phyloP scores from a whole-genome alignment of 495 filamentous ascomycete species.

The Thermothielavioides terrestris region DNA sequence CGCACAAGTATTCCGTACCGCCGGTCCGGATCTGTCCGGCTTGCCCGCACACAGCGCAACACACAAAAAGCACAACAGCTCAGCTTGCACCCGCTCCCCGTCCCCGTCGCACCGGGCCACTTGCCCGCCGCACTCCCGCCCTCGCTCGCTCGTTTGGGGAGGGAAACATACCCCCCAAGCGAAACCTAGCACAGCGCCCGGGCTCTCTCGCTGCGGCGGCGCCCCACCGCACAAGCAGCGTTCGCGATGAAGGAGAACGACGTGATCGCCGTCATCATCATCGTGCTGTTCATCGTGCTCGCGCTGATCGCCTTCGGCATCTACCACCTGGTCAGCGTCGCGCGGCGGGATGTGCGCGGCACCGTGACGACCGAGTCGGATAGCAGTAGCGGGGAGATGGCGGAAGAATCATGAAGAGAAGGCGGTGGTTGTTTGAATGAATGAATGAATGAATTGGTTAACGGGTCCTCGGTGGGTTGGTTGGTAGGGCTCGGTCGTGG shows the following conservation, averaged over 20 bases:
- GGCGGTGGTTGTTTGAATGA: background rate
- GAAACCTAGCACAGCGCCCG: too few relatives aligned
- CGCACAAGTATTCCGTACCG: too few relatives aligned
- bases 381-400: slow-evolving; percentile 20
- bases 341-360: slow-evolving; percentile 32
- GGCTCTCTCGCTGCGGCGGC: background rate
- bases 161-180: too few relatives aligned
- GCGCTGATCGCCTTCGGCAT: slow-evolving; percentile 62
- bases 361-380: slow-evolving; percentile 22
- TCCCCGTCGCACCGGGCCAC: too few relatives aligned
- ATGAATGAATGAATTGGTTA: background rate
- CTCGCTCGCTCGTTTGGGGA: too few relatives aligned
- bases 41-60: too few relatives aligned
- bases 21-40: too few relatives aligned
- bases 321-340: slow-evolving; percentile 48
- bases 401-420: background rate
- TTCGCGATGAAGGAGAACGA: slow-evolving; percentile 57
- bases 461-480: too few relatives aligned
- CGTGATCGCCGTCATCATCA: slow-evolving; percentile 75
- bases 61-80: too few relatives aligned
- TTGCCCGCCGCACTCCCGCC: too few relatives aligned
- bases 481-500: too few relatives aligned
- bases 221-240: background rate
- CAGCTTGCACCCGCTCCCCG: too few relatives aligned
- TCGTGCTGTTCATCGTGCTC: slow-evolving; percentile 66